phyloP scores from a whole-genome alignment of 306 rosid genomes.

The Vigna angularis region DNA sequence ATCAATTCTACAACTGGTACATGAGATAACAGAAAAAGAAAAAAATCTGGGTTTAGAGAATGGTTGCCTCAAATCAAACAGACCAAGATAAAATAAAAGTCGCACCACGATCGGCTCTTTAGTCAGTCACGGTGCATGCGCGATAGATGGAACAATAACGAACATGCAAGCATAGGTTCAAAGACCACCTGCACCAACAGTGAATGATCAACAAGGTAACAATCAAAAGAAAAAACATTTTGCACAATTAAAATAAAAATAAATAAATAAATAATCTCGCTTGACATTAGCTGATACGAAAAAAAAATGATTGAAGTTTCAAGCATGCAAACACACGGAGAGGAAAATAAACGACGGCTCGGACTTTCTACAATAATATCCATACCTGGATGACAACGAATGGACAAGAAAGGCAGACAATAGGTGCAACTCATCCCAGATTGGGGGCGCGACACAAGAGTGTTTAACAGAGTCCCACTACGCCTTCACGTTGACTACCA shows the following conservation, averaged over 20 bases:
- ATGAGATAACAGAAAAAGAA: neutral
- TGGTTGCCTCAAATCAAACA: slow-evolving; percentile 34
- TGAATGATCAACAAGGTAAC: slow-evolving; percentile 46
- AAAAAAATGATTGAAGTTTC: slow-evolving; percentile 5
- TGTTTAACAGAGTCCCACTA: slow-evolving; percentile 42
- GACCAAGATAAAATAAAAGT: slow-evolving; percentile 25
- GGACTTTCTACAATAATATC: slow-evolving; percentile 34
- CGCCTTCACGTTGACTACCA: slow-evolving; percentile 42
- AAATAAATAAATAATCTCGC: slow-evolving; percentile 30
- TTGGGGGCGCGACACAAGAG: slow-evolving; percentile 37
- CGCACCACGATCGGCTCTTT: slow-evolving; percentile 30
- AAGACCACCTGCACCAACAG: slow-evolving; percentile 54
- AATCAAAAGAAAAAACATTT: slow-evolving; percentile 46
- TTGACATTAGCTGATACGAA: slow-evolving; percentile 27
- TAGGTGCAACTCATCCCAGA: slow-evolving; percentile 42
- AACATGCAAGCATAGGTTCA: slow-evolving; percentile 54
- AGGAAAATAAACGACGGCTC: neutral
- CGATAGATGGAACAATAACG: slow-evolving; percentile 46
- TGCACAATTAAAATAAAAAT: slow-evolving; percentile 32
- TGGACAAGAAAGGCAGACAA: slow-evolving; percentile 39
- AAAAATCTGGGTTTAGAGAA: slow-evolving; percentile 24
- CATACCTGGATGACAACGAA: slow-evolving; percentile 37
- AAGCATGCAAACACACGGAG: slow-evolving; percentile 2
- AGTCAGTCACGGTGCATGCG: slow-evolving; percentile 26
- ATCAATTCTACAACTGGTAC: slow-evolving; percentile 12